Evolutionary conservation across 2,329 filamentous ascomycete genomes (phyloP), one percentile per base, ranked within the genome.

Genomic region (Penicillium paneum): DNA sequence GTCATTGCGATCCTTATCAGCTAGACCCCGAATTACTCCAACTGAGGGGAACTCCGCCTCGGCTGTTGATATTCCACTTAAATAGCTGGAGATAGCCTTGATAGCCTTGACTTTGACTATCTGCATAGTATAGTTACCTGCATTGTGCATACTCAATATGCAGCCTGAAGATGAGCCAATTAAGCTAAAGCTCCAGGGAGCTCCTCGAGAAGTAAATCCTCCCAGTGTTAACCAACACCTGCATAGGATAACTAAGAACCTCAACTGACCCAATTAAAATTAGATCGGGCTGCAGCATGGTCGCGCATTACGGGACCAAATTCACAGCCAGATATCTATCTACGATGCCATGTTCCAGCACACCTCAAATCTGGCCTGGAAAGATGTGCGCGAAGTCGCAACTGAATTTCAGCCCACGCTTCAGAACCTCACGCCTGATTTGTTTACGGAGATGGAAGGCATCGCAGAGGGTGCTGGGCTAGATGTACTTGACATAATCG

Each of bases 221-320:
- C 21, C 29, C 21, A 19, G n/a, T 6, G n/a, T n/a, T n/a, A n/a
- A 21, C 12, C 0, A 31, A 41, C 8, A 24, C 2, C 36, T 24
- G 15, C n/a, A 29, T 26, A 31, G 8, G 10, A 28, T 8, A 24
- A 24, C 21, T 24, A 24, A 29, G 12, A 19, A 21, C n/a, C n/a
- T 0, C 4, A 17, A 3, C 26, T 39, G 21, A 48, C 40, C 49
- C 36, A 50, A 21, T 19, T 8, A 8, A 12, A 21, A 21, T 11
- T 36, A 82, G 79, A 81, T 82, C 42, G 80, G 80, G 46, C 52
- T 74, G 39, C 67, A 74, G 36, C 80, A 82, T 63, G 80, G 80
- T 44, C 57, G 57, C 5, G 58, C 67, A 11, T 74, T 79, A 1
- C 64, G 61, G 7, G 17, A 60, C 0, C 72, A 79, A 34, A 76